Base-by-base conservation (phyloP, 1,284 basidiomycete species). In the Phaffia rhodozyma region DNA sequence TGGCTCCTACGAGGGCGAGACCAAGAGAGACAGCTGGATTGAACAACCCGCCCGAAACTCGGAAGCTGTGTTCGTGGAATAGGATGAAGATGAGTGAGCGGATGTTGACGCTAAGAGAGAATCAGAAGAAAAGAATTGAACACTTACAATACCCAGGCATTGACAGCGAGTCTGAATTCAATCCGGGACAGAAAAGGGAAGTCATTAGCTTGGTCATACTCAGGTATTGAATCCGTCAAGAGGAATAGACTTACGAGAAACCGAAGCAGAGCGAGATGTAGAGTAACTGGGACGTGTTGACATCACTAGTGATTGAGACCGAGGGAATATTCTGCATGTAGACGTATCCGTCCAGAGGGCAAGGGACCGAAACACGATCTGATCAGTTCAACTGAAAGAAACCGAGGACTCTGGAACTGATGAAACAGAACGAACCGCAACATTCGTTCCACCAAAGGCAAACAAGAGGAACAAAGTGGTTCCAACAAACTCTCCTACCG, bases 221-320 rank as follows among this genome's bases (percentile, higher is more conserved):
- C 29, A 49, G n/a, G 47, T 34, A 27, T 57, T 23, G 21, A 48
- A 34, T 29, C 3, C 25, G 48, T 55, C 77, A 72, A 72, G 78
- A 79, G 71, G 79, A 79, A 76, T 75, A 34, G 13, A 72, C 70
- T 27, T 79, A 71, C 13, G 74, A 75, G 68, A 78, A 75, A 11
- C 78, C 79, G 68, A 80, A 79, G 23, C 74, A 75, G 50, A 79
- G 68, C 32, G 76, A 71, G 60, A 78, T 78, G 72, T 72, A 79
- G 34, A 78, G 72, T 51, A 78, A 71, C 49, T 68, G 70, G 20
- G 69, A 67, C 59, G 59, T 74, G 34, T 65, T 64, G 58, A 64
- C 62, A 47, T 49, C 27, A 18, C 60, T 23, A 47, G 52, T 64
- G 47, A 55, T 52, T 3, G 62, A 63, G 2, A 63, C 51, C 13